phyloP scores from a whole-genome alignment of 2,329 filamentous ascomycete species.

The Cadophora luteo-olivacea region DNA sequence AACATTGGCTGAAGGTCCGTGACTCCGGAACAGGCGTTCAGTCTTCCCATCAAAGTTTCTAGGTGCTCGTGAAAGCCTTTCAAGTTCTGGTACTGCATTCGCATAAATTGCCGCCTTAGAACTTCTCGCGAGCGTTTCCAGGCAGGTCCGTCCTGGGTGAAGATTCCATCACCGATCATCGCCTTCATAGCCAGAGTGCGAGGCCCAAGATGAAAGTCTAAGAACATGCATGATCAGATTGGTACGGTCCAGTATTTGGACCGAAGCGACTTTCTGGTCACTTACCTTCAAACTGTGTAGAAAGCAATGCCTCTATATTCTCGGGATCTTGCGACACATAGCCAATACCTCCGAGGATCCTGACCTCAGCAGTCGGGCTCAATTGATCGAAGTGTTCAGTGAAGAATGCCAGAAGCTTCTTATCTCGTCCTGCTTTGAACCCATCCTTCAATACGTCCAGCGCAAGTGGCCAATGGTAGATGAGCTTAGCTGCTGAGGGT shows the following conservation, averaged over 20 bases:
- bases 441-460: conserved; percentile 40
- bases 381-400: conserved; percentile 28
- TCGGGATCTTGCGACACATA: conserved; percentile 44
- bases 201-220: conserved; percentile 29
- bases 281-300: conserved; percentile 49
- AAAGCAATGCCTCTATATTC: conserved; percentile 45
- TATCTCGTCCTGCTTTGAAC: conserved; percentile 30
- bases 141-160: conserved; percentile 46
- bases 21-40: conserved; percentile 28
- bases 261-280: conserved; percentile 13
- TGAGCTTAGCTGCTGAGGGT: conserved; percentile 22
- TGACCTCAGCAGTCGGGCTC: conserved; percentile 23
- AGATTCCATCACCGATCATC: conserved; percentile 49
- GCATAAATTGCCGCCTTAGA: conserved; percentile 33
- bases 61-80: conserved; percentile 57
- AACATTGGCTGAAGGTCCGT: conserved; percentile 65
- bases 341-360: conserved; percentile 26
- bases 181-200: conserved; percentile 22
- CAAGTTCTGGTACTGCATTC: conserved; percentile 40
- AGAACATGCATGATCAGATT: conserved; percentile 13
- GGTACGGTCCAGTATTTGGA: not conserved
- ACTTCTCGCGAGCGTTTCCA: conserved; percentile 48
- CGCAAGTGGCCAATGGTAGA: conserved; percentile 39
- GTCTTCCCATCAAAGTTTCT: conserved; percentile 43
- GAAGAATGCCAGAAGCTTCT: conserved; percentile 35